Evolutionary conservation across 2,329 filamentous ascomycete genomes (phyloP).

Genomic region (Botrytis byssoidea): DNA sequence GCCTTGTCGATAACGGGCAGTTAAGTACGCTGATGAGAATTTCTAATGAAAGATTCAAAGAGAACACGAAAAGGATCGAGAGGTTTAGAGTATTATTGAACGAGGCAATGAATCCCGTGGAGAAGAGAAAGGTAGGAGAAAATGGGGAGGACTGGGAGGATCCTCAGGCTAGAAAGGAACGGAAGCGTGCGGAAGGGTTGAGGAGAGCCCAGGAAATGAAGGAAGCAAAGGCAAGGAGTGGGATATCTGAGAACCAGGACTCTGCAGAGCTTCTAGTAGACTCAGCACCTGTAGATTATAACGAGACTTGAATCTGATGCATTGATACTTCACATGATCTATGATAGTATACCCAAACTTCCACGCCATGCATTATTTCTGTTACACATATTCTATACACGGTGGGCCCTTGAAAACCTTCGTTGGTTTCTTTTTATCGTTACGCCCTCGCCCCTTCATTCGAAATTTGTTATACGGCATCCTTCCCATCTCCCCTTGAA

Average conservation of each 20-base stretch:
- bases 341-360: not conserved
- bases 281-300: not conserved
- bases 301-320: conserved; percentile 7
- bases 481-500: not conserved
- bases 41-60: conserved; percentile 70
- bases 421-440: not conserved
- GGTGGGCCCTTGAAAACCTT: conserved; percentile 1
- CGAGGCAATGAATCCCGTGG: conserved; percentile 27
- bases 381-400: conserved; percentile 24
- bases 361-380: conserved; percentile 15
- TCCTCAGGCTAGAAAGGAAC: conserved; percentile 49
- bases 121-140: conserved; percentile 34
- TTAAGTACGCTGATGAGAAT: conserved; percentile 65
- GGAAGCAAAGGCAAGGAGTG: conserved; percentile 8
- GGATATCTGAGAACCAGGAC: not conserved
- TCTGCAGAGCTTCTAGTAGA: not conserved
- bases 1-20: conserved; percentile 64
- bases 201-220: conserved; percentile 42
- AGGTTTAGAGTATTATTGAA: conserved; percentile 54
- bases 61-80: conserved; percentile 66
- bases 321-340: not conserved
- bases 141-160: conserved; percentile 55
- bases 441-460: not conserved
- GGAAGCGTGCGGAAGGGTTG: conserved; percentile 59
- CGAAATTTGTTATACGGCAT: not conserved